Evolutionary conservation across 805 yeast genomes (phyloP).

Genomic region (Scheffersomyces lignosus): DNA sequence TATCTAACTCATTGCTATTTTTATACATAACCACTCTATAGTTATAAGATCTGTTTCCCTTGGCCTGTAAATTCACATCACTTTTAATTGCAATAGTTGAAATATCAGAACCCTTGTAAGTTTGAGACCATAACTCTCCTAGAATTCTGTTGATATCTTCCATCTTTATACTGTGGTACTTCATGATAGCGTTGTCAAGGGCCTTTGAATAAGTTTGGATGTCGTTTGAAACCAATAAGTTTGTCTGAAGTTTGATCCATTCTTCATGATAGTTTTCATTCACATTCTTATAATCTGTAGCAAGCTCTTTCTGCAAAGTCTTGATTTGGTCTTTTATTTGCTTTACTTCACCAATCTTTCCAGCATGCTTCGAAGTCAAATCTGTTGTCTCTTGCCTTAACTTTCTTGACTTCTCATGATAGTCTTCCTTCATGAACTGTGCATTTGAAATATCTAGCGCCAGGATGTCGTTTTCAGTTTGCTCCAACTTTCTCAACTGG

Average conservation of each 20-base stretch:
- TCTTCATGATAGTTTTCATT: constrained; percentile 64
- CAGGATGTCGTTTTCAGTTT: constrained; percentile 38
- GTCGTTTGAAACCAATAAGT: constrained; percentile 75
- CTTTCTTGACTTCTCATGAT: constrained; percentile 55
- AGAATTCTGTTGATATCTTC: constrained; percentile 83
- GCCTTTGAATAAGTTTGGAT: constrained; percentile 79
- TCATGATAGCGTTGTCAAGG: constrained; percentile 90
- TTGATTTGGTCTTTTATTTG: constrained; percentile 75
- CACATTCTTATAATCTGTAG: constrained; percentile 69
- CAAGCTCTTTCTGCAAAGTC: constrained; percentile 56
- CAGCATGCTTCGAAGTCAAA: constrained; percentile 64
- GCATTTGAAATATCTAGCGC: constrained; percentile 58
- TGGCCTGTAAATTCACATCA: constrained; percentile 58
- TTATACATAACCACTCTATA: constrained; percentile 95
- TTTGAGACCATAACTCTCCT: constrained; percentile 90
- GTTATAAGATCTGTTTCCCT: constrained; percentile 71
- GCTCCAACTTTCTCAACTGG: constrained; percentile 37
- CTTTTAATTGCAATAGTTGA: constrained; percentile 85
- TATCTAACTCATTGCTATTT: constrained; percentile 87
- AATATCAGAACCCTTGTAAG: constrained; percentile 94
- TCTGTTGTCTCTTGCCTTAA: constrained; percentile 52
- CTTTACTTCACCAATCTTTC: constrained; percentile 80
- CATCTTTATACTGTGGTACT: constrained; percentile 88
- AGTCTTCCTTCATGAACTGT: constrained; percentile 56
- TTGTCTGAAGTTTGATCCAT: constrained; percentile 75